Evolutionary conservation across 805 yeast genomes (phyloP).

Genomic region (Phaffomyces antillensis): DNA sequence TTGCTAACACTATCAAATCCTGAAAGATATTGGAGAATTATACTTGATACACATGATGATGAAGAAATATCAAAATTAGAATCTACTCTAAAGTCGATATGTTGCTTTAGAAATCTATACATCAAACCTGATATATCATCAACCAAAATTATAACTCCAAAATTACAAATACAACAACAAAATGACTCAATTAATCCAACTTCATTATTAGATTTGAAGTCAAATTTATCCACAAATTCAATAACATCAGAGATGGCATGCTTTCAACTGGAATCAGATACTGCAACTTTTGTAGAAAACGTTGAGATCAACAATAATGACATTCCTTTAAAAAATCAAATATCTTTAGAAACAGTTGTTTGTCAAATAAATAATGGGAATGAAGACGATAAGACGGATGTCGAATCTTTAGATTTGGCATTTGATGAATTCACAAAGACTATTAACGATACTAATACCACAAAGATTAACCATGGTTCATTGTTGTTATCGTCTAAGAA

Average conservation of each 20-base stretch:
- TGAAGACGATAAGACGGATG: constrained; percentile 4
- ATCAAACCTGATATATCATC: constrained; percentile 6
- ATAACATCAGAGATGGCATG: constrained; percentile 31
- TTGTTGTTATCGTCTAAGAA: neutral
- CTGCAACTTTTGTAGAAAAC: constrained; percentile 36
- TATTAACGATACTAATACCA: constrained; percentile 1
- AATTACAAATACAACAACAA: neutral
- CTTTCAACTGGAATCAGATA: constrained; percentile 23
- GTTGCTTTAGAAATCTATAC: constrained; percentile 36
- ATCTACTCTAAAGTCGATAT: constrained; percentile 23
- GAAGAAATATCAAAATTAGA: constrained; percentile 21
- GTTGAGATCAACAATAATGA: too few species aligned
- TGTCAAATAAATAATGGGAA: constrained; percentile 1
- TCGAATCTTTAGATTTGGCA: constrained; percentile 19
- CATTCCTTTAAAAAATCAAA: neutral
- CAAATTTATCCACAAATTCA: constrained; percentile 21
- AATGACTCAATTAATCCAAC: neutral
- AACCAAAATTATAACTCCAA: neutral
- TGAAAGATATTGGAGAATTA: constrained; percentile 64
- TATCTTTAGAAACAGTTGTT: neutral
- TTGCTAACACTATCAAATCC: constrained; percentile 67
- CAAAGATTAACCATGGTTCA: constrained; percentile 1
- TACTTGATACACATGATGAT: constrained; percentile 19
- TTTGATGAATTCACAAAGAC: constrained; percentile 15
- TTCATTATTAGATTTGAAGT: constrained; percentile 4